Conservation (phyloP, 1,284 basidiomycete species). For the Cutaneotrichosporon sp. region DNA sequence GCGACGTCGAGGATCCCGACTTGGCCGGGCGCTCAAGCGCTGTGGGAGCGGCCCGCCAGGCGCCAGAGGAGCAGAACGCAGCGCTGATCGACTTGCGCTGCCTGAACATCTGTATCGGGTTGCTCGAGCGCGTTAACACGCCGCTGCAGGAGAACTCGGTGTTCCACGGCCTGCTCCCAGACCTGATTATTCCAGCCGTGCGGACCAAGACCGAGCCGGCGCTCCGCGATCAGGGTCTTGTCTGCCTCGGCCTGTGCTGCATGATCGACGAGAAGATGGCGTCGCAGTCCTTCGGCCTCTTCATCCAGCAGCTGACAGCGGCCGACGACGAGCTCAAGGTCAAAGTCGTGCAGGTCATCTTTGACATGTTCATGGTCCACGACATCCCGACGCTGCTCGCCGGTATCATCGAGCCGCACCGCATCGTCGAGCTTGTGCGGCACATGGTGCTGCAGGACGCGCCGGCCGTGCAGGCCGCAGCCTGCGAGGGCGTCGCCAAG, state of each 20-base stretch:
- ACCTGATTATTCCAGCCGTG: slow-evolving; percentile 88
- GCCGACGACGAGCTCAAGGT: slow-evolving; percentile 76
- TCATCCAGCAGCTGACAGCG: slow-evolving; percentile 78
- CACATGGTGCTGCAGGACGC: slow-evolving; percentile 73
- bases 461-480: slow-evolving; percentile 72
- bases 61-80: slow-evolving; percentile 49
- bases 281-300: slow-evolving; percentile 81
- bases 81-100: slow-evolving; percentile 80
- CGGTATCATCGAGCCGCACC: slow-evolving; percentile 55
- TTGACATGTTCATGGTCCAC: slow-evolving; percentile 89
- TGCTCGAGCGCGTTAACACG: slow-evolving; percentile 90
- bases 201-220: slow-evolving; percentile 75
- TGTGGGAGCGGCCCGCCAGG: background rate
- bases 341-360: slow-evolving; percentile 81
- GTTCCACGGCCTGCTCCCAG: slow-evolving; percentile 82
- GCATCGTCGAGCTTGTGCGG: slow-evolving; percentile 73
- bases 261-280: slow-evolving; percentile 91
- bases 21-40: background rate
- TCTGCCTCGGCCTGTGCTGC: slow-evolving; percentile 84
- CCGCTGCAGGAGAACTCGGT: slow-evolving; percentile 93
- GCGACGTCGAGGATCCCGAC: slow-evolving; percentile 49
- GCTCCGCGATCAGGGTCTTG: slow-evolving; percentile 81
- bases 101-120: slow-evolving; percentile 81
- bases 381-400: slow-evolving; percentile 61
- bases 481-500: slow-evolving; percentile 85